Conservation (phyloP, 2,329 filamentous ascomycete species). For the Penicillium sp. region DNA sequence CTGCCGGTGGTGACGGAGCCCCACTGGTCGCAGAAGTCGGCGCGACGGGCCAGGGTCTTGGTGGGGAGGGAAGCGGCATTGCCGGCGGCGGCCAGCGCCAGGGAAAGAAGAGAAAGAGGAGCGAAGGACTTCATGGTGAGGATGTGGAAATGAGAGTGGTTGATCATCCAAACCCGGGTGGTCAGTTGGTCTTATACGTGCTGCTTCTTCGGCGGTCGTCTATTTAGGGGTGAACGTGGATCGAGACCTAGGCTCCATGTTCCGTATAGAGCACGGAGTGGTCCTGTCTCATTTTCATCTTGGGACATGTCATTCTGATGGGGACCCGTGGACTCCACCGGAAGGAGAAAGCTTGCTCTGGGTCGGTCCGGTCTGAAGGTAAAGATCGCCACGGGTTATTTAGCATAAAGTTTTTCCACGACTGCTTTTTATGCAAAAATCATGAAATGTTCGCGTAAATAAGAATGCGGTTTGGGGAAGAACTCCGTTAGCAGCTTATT, state of each 20-base stretch:
- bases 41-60: slow-evolving; percentile 26
- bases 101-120: slow-evolving; percentile 22
- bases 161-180: neutral
- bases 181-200: slow-evolving; percentile 2
- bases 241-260: slow-evolving; percentile 2
- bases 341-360: slow-evolving; percentile 5
- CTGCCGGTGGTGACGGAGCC: slow-evolving; percentile 39
- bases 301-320: neutral
- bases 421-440: neutral
- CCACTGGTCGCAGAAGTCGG: slow-evolving; percentile 45
- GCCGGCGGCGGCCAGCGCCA: slow-evolving; percentile 22
- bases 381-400: slow-evolving; percentile 4
- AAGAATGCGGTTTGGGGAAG: slow-evolving; percentile 12
- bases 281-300: slow-evolving; percentile 19
- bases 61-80: slow-evolving; percentile 25
- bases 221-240: neutral
- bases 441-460: neutral
- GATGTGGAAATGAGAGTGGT: neutral
- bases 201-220: slow-evolving; percentile 3
- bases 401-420: slow-evolving; percentile 16
- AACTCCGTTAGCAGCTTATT: slow-evolving; percentile 9
- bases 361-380: neutral
- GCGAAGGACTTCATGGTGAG: slow-evolving; percentile 32
- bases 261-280: slow-evolving; percentile 20
- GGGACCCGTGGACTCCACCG: slow-evolving; percentile 9